Evolutionary conservation across 495 filamentous ascomycete species (phyloP), one percentile per base, ranked within the genome.

Genomic region (Oidiodendron maius): DNA sequence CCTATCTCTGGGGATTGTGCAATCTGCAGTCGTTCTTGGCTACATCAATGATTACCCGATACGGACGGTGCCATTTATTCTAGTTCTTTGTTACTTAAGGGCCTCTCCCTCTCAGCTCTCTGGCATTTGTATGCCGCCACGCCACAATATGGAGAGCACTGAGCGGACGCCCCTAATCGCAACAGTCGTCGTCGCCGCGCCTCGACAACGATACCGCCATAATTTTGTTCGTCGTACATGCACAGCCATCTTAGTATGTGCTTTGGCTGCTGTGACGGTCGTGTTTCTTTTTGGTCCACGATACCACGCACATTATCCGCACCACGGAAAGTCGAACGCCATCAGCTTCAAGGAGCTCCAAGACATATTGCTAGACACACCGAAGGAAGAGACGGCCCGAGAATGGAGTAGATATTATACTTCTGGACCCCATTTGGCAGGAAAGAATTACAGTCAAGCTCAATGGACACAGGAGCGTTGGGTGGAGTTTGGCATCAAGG

Each of bases 321-420:
- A 11, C 17, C 68, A 25, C 55, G 70, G 49, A 65, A 79, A 21
- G 9, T 61, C 57, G 28, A 67, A 44, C 57, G 36, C 32, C 45
- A 59, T 84, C 28, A 70, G 67, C 28, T 87, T 81, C 59, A 69
- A 81, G 35, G 75, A 89, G 49, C 78, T 96, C 17, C 75, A 84
- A 51, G 64, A 74, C 13, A 78, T 95, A 34, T 68, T 96, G 43
- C 65, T 82, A 20, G 69, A 79, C 11, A 90, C 84, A 1, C 91
- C 91, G 0, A 79, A 78, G 24, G 75, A 78, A 37, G 70, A 75
- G 22, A 83, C 82, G 57, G 81, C 78, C 5, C 70, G 77, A 47
- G 82, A 94, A 64, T 96, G 89, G 89, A 91, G 85, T 60, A 67
- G 76, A 51, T 97, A 96, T 66, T 97, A 97, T 57, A 95, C 93